phyloP scores from a whole-genome alignment of 2,329 filamentous ascomycete species.

The Aspergillus sp. region DNA sequence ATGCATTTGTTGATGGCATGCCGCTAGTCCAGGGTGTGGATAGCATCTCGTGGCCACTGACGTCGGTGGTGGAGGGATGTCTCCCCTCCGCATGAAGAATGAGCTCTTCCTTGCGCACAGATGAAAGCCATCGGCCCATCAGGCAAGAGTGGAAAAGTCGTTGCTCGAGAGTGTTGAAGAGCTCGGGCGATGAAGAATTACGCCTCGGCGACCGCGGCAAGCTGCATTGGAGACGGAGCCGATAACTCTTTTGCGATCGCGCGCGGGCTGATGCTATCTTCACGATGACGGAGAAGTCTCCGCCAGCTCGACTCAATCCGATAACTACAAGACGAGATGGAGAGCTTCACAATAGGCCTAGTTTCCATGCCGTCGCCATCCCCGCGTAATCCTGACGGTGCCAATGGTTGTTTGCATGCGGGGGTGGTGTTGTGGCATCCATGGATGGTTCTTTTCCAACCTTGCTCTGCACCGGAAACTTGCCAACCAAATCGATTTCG shows the following conservation, averaged over 20 bases:
- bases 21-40: constrained; percentile 15
- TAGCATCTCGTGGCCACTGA: constrained; percentile 26
- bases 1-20: constrained; percentile 1
- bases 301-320: background rate
- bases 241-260: too few species aligned
- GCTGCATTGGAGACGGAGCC: background rate
- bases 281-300: constrained; percentile 2
- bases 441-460: too few species aligned
- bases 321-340: background rate
- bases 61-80: constrained; percentile 21
- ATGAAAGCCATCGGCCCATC: background rate
- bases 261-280: background rate
- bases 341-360: background rate
- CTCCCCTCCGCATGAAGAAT: background rate
- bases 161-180: background rate
- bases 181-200: background rate
- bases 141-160: background rate
- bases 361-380: background rate
- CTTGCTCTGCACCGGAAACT: background rate
- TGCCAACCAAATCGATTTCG: background rate
- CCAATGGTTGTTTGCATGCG: background rate
- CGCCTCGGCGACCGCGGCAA: background rate
- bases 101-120: background rate
- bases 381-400: background rate
- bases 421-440: background rate